These are phyloP conservation scores for Trichoderma endophyticum DNA, from an alignment of 2,329 filamentous ascomycete species.

Conservation along the genomic window DNA sequence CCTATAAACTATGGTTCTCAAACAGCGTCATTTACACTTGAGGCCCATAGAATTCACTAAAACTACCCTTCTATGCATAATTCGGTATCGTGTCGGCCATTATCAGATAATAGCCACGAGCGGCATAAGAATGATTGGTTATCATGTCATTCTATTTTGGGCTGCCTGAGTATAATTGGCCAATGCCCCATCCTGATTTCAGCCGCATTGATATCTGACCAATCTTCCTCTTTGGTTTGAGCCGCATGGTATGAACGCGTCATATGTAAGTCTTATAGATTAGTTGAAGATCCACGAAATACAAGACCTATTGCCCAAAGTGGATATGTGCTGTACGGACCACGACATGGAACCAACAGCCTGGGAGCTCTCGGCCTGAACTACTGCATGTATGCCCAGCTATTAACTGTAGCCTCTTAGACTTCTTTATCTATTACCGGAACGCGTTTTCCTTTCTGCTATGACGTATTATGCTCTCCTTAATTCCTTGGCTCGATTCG, in stretches of 20 bases:
- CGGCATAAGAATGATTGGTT: not conserved
- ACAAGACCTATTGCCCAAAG: not conserved
- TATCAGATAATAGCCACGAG: not conserved
- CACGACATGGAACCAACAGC: not conserved
- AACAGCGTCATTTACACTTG: not conserved
- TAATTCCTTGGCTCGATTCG: not conserved
- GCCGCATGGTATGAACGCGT: not conserved
- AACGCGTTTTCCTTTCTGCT: not conserved
- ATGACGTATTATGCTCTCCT: not conserved
- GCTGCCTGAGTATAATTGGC: not conserved
- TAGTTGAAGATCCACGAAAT: not conserved
- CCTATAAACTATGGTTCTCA: not conserved
- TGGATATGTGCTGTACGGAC: not conserved
- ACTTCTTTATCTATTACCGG: not conserved
- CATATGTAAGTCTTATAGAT: not conserved
- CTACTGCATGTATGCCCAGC: not conserved
- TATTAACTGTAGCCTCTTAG: not conserved
- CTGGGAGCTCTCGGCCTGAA: not conserved
- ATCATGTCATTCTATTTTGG: not conserved
- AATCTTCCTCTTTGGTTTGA: not conserved
- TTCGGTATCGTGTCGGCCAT: not conserved
- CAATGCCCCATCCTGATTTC: not conserved
- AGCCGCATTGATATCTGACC: not conserved
- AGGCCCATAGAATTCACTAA: not conserved
- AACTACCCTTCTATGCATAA: not conserved